Evolutionary conservation across 2,329 filamentous ascomycete genomes (phyloP).

Genomic region (Exophiala alcalophila): DNA sequence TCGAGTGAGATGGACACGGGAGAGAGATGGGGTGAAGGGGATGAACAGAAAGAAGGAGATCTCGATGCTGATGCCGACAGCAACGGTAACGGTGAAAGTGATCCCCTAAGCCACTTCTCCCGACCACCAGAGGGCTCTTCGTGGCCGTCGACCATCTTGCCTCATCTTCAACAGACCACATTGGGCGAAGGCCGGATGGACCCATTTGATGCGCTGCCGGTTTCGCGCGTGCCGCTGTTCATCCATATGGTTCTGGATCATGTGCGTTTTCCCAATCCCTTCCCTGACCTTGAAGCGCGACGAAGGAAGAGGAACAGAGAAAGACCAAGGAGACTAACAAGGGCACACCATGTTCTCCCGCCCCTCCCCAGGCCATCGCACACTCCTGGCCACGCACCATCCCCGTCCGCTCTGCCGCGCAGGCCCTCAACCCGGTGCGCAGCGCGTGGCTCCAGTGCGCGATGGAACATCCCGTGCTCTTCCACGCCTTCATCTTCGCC

Average conservation of each 20-base stretch:
- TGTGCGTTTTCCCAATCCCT: slow-evolving; percentile 8
- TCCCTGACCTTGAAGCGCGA: too few relatives aligned
- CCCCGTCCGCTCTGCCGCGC: slow-evolving; percentile 2
- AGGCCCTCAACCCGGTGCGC: slow-evolving; percentile 17
- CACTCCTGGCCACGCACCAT: slow-evolving; percentile 24
- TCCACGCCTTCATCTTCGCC: slow-evolving; percentile 25
- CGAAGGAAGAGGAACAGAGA: too few relatives aligned
- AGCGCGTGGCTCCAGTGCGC: slow-evolving; percentile 21
- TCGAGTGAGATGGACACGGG: not conserved
- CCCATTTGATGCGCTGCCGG: slow-evolving; percentile 20
- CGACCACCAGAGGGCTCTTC: not conserved
- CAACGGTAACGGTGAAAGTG: not conserved
- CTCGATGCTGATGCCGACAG: not conserved
- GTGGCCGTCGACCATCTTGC: not conserved
- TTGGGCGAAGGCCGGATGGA: slow-evolving; percentile 20
- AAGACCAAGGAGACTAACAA: too few relatives aligned
- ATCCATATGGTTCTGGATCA: slow-evolving; percentile 22
- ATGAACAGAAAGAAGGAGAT: not conserved
- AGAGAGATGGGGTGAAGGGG: not conserved
- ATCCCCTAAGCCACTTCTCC: too few relatives aligned
- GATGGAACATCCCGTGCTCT: slow-evolving; percentile 22
- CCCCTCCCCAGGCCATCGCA: slow-evolving; percentile 9
- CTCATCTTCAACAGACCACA: not conserved
- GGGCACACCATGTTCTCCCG: too few relatives aligned
- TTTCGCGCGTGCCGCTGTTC: slow-evolving; percentile 10